Evolutionary conservation across 2,329 filamentous ascomycete species (phyloP), one percentile per base, ranked within the genome.

Genomic region (Alternaria atra): DNA sequence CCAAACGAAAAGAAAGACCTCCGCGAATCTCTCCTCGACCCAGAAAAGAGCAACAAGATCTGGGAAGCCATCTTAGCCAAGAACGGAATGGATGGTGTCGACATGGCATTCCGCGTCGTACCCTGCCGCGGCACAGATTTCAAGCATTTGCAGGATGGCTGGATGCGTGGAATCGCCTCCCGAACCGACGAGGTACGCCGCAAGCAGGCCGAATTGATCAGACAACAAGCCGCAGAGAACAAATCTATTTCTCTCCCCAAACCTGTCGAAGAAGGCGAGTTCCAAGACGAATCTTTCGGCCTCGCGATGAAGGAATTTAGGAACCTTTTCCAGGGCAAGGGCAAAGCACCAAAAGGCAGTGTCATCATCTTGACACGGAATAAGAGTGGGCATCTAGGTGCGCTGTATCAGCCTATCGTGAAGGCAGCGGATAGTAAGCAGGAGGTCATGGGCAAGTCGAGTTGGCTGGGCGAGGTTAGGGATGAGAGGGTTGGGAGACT

Each of bases 41-140:
- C 90, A 0, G 82, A 83, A 30, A 83, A 86, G 66, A 89, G 92
- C 65, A 90, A 91, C 67, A 84, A 87, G 67, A 86, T 92, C 34
- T 97, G 94, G 93, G 85, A 89, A 43, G 81, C 85, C 13, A 83
- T 97, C 3, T 80, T 98, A 27, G 59, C 55, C 37, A 83, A 84
- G 59, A 83, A 89, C 0, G 84, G 87, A 17, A 40, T 69, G 4
- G 61, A 60, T n/a, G 73, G 67, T 3, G 87, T 94, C n/a, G 85
- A 93, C 55, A 94, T 89, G 27, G 87, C 90, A 0, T 89, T 97
- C 80, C 87, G 94, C 46, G 90, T 99, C 65, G 89, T 94, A 3
- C 95, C 95, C 0, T 93, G 93, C n/a, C 86, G 93, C 37, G 93
- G 96, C 79, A 99, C 95, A 17, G 94, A 98, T 79, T 98, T 97